Evolutionary conservation across 1,139 yeast species (phyloP), one percentile per base, ranked within the genome.

Genomic region (Casaregolazyma suthepensis): DNA sequence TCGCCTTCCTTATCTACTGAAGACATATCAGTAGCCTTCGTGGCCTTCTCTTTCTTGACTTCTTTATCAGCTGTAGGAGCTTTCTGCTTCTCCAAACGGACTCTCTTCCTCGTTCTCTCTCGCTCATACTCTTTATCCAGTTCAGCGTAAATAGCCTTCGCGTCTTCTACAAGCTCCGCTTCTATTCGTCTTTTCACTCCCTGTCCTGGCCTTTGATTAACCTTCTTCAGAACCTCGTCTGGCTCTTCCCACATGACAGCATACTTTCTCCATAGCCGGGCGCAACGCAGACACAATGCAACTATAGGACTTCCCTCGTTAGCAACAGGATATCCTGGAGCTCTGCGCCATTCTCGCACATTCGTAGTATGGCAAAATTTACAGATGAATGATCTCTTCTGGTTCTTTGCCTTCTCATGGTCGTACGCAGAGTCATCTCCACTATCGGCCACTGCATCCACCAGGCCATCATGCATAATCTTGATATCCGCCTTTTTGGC

Each of bases 161-260:
- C 75, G 67, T 91, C 98, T 45, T 75, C 75, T 0, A 84, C 65
- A 35, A 90, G 74, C 64, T 90, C 98, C 57, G 77, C 75, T 60
- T 93, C 99, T 1, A 86, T 71, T 57, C 75, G 78, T 59, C 80
- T 78, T 63, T 78, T 81, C 79, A 82, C 78, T 1, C 83, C 82
- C 52, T 67, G 68, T 18, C 75, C 75, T 35, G 77, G 75, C 43
- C 73, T 68, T 55, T 73, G 75, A 35, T 64, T 75, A 57, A 65
- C 74, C 55, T 79, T 82, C 64, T 76, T 79, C 48, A 82, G 71
- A 0, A 88, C 82, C 55, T 85, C 93, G 22, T 72, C 65, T 0
- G 96, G 96, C 48, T 81, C 82, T 60, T 84, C 90, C 98, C 99
- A 93, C n/a, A 76, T 75, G 0, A 87, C 84, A 0, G 91, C 97